Conservation (phyloP, 2,329 filamentous ascomycete species). For the Golovinomyces cichoracearum region DNA sequence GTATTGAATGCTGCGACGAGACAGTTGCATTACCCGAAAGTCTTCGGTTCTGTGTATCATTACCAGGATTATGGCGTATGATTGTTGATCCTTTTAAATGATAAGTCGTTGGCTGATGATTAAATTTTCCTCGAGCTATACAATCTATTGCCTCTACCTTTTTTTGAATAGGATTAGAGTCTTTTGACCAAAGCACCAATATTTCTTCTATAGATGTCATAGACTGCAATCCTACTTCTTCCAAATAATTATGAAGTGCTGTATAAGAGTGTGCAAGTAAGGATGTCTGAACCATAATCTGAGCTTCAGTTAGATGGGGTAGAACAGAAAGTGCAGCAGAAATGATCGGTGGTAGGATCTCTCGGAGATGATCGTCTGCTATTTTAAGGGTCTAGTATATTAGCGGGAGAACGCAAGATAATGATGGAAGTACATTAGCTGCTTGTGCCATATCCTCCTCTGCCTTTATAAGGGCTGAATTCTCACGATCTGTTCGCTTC, state of each 20-base stretch:
- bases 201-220: slow-evolving; percentile 50
- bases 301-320: slow-evolving; percentile 40
- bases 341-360: slow-evolving; percentile 45
- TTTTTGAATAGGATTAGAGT: slow-evolving; percentile 35
- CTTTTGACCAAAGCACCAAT: slow-evolving; percentile 35
- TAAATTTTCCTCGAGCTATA: slow-evolving; percentile 40
- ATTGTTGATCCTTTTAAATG: slow-evolving; percentile 12
- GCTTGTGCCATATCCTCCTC: slow-evolving; percentile 42
- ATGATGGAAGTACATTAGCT: slow-evolving; percentile 27
- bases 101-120: slow-evolving; percentile 25
- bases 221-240: slow-evolving; percentile 40
- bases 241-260: slow-evolving; percentile 44
- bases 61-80: slow-evolving; percentile 14
- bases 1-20: neutral
- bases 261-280: slow-evolving; percentile 59
- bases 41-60: slow-evolving; percentile 18
- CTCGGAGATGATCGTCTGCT: slow-evolving; percentile 47
- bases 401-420: neutral
- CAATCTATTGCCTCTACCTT: slow-evolving; percentile 39
- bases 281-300: slow-evolving; percentile 53
- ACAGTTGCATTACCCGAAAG: slow-evolving; percentile 10
- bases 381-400: slow-evolving; percentile 37
- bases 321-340: slow-evolving; percentile 46
- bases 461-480: slow-evolving; percentile 40
- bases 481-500: slow-evolving; percentile 46